A percentile compares a stretch with the other conserved stretches of the same genome.
phyloP scores from a whole-genome alignment of 2,329 filamentous ascomycete genomes.

The Microdochium trichocladiopsis region DNA sequence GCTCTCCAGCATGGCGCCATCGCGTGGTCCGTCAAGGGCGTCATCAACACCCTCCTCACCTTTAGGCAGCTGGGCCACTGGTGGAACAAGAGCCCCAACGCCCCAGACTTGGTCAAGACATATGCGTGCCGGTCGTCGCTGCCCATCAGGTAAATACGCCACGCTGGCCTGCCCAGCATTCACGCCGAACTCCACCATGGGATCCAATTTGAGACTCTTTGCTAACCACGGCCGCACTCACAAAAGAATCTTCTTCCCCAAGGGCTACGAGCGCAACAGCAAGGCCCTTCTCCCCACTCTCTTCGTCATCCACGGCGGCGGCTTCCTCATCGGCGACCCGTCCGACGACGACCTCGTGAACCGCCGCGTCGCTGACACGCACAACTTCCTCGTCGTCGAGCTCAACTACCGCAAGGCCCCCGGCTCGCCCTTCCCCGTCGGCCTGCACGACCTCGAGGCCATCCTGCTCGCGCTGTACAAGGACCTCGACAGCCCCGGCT shows the following conservation, averaged over 20 bases:
- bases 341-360: constrained; percentile 31
- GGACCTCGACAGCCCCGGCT: constrained; percentile 19
- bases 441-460: constrained; percentile 30
- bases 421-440: constrained; percentile 27
- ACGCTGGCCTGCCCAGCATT: neutral
- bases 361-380: constrained; percentile 24
- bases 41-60: constrained; percentile 15
- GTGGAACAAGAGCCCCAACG: constrained; percentile 14
- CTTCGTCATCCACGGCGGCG: constrained; percentile 36
- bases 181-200: too few relatives aligned
- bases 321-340: constrained; percentile 29
- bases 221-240: too few relatives aligned
- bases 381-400: constrained; percentile 31
- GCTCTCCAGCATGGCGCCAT: neutral
- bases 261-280: constrained; percentile 15
- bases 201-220: too few relatives aligned
- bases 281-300: constrained; percentile 25
- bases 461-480: constrained; percentile 27
- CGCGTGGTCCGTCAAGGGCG: neutral
- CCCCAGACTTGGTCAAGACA: constrained; percentile 23
- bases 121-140: constrained; percentile 24
- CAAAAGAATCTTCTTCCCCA: constrained; percentile 27
- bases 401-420: constrained; percentile 37
- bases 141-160: constrained; percentile 20
- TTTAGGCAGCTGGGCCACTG: constrained; percentile 18